Conservation (phyloP, 2,329 filamentous ascomycete species). For the Aspergillus sp. region DNA sequence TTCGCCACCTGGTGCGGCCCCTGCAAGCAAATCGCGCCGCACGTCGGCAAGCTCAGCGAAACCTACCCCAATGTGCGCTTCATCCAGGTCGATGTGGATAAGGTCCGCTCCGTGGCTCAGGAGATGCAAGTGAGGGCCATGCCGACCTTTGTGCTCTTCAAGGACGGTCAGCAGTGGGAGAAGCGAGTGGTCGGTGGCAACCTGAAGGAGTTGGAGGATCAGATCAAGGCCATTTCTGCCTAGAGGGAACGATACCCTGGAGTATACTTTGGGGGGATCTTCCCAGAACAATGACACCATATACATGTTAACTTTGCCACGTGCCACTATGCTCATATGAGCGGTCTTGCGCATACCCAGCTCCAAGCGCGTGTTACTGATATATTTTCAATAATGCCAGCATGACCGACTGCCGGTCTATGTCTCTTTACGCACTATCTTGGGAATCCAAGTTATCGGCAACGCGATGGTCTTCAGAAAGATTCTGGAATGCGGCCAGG, state of each 20-base stretch:
- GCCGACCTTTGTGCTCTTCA: slow-evolving; percentile 42
- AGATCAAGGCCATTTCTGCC: slow-evolving; percentile 19
- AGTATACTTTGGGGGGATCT: neutral
- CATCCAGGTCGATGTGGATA: slow-evolving; percentile 56
- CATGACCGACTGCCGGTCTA: too few species aligned
- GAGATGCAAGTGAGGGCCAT: slow-evolving; percentile 51
- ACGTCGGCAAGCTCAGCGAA: slow-evolving; percentile 51
- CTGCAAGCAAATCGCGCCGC: slow-evolving; percentile 54
- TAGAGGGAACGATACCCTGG: neutral
- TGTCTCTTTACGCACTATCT: too few species aligned
- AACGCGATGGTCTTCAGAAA: too few species aligned
- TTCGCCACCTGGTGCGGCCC: slow-evolving; percentile 58
- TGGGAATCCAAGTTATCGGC: too few species aligned
- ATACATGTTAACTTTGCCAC: too few species aligned
- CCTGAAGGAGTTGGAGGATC: slow-evolving; percentile 25
- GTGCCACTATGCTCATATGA: too few species aligned
- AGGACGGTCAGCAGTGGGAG: slow-evolving; percentile 34
- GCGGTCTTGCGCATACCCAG: too few species aligned
- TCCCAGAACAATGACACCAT: too few species aligned
- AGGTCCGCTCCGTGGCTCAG: slow-evolving; percentile 48
- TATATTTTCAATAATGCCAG: too few species aligned
- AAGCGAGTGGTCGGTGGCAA: slow-evolving; percentile 28
- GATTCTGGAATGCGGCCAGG: too few species aligned
- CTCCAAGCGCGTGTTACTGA: too few species aligned
- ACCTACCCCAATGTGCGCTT: slow-evolving; percentile 51